Evolutionary conservation across 345 rosid genomes (phyloP), one percentile per base, ranked within the genome.

Genomic region (Euphorbia tirucalli): DNA sequence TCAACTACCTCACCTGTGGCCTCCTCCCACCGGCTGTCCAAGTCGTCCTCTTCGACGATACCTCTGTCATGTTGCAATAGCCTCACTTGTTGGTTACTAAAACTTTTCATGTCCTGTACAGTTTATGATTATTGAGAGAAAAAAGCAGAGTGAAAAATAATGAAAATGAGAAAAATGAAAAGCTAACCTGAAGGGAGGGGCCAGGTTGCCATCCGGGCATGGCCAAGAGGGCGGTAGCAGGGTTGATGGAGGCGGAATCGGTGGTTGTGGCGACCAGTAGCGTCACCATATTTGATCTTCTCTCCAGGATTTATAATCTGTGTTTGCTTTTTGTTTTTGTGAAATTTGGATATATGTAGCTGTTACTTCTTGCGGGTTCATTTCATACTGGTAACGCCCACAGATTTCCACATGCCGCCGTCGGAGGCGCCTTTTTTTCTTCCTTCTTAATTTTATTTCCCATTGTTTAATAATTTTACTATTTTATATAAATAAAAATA

Each of bases 201-300:
- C 84, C 83, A 30, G 87, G 55, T 18, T 54, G 64, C 97, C 96
- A 91, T 0, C 89, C 93, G 18, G 94, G 87, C 88, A 84, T 87
- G 74, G 88, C 76, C 37, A 93, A 78, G 77, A 91, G 91, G 59
- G 88, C 85, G 19, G 78, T 44, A 69, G 97, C 97, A 0, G 98
- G 98, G 77, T 90, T 91, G 79, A 91, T 83, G 71, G 98, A 93
- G 56, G 98, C 98, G 5, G 98, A 91, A 69, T 93, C 98, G 57
- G 28, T 56, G 65, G 91, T 86, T 18, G 98, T 91, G 59, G 97
- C 87, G 65, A 91, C 97, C 64, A 91, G 31, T 30, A 93, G 84
- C 11, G 86, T 87, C 75, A 90, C 97, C 97, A 91, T 93, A 28
- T 77, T 75, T 54, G 54, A n/a, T 14, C 3, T 48, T 13, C 48